Base-by-base conservation (phyloP, 768 basidiomycete genomes). In the Crassisporium funariophilum region DNA sequence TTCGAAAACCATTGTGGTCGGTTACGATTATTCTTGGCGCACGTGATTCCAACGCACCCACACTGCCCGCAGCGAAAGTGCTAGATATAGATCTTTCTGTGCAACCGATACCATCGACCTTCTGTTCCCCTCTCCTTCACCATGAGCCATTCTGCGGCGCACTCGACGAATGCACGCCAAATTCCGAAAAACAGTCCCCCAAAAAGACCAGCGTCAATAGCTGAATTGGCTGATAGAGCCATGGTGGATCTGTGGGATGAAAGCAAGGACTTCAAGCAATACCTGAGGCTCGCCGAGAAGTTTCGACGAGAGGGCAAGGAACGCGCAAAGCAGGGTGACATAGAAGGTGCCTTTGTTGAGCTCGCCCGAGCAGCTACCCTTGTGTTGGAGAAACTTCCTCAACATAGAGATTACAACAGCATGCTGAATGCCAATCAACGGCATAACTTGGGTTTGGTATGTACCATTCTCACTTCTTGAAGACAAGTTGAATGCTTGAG, bases 351-450 rank as follows among this genome's bases (percentile, higher is more conserved):
- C 1, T 91, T 90, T 62, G 72, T 91, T 13, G 74, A 81, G 50
- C 81, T 78, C 40, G 88, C 88, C 2, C 80, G 74, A 49, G 86
- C 88, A 7, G 88, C 88, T 0, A 88, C 86, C 1, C 69, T 91
- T 47, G 86, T 90, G 4, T 77, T 89, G 9, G 88, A 92, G 69
- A 84, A 79, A 53, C 69, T 92, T n/a, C 89, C 89, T 0, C 68
- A 71, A 1, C 90, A 91, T 67, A 70, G 74, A 43, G 83, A 88
- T 35, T 91, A 86, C 60, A 56, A 74, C 24, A 69, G 68, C 1
- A 63, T 81, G 35, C 63, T 92, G 55, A 83, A 62, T 35, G 44
- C 67, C 5, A 69, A 73, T 9, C 89, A 91, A 57, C 75, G 83
- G 42, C 69, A 79, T 41, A 88, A 88, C 63, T 74, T 91, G 13